Base-by-base conservation (phyloP, 2,329 filamentous ascomycete genomes). In the Phaeoacremonium minimum region DNA sequence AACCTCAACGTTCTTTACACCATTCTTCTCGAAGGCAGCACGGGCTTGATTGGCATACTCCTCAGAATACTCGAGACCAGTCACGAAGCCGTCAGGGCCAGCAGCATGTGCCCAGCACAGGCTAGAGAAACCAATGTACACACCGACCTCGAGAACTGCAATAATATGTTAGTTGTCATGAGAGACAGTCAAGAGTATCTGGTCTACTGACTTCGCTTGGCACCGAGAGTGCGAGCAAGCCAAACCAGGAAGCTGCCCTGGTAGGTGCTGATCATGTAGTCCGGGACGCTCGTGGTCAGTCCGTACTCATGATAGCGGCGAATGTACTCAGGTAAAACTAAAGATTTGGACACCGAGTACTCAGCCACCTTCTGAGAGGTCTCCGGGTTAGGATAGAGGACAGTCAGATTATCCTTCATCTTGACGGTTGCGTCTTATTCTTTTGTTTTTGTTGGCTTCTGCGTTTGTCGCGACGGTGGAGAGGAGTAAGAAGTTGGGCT, bases 51-150 rank as follows among this genome's bases (percentile, higher is more conserved):
- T 46, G 19, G 69, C 70, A 35, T 67, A 72, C 45, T 68, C 60
- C 17, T 55, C 43, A 16, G 54, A 55, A 38, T 62, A 69, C 52
- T 75, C 71, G 8, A 76, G 60, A 11, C 62, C 59, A 3, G 63
- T 60, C 32, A 73, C 68, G 12, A 49, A 45, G 49, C 69, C 48
- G 32, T 61, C 50, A 3, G 58, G 56, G 0, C 69, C 69, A 4
- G 69, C 58, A 18, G 66, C 68, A 15, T 73, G 58, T 3, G 66
- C 51, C 68, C 68, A 73, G 13, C 67, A 57, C 47, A 72, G 57
- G 46, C 58, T 55, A n/a, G 68, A 72, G 51, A 69, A 71, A 28
- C 69, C 68, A 15, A 67, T 55, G 40, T 66, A 73, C 37, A 71
- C 66, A 28, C 69, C 69, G 22, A 73, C 58, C 41, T 73, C 69